Conservation (phyloP, 345 rosid species). For the Citrus sinensis region DVS_A1.0 CM039161.1:1200001-1200500, state of each 20-base stretch:
- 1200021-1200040: background rate
- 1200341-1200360: background rate
- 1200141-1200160: background rate
- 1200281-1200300: too few species aligned
- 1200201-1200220: background rate
- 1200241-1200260: too few species aligned
- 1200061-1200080: background rate
- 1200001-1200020: background rate
- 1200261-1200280: background rate
- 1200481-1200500: background rate
- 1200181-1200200: background rate
- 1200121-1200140: too few species aligned
- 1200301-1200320: slow-evolving; percentile 3
- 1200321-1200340: too few species aligned
- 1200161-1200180: background rate
- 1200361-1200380: background rate
- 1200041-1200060: background rate
- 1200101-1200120: too few species aligned
- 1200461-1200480: background rate
- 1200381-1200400: background rate
- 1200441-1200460: background rate
- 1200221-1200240: background rate
- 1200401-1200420: background rate
- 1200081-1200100: background rate
- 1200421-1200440: background rate